phyloP scores from a whole-genome alignment of 495 filamentous ascomycete species.

The Neurospora sp. region DNA sequence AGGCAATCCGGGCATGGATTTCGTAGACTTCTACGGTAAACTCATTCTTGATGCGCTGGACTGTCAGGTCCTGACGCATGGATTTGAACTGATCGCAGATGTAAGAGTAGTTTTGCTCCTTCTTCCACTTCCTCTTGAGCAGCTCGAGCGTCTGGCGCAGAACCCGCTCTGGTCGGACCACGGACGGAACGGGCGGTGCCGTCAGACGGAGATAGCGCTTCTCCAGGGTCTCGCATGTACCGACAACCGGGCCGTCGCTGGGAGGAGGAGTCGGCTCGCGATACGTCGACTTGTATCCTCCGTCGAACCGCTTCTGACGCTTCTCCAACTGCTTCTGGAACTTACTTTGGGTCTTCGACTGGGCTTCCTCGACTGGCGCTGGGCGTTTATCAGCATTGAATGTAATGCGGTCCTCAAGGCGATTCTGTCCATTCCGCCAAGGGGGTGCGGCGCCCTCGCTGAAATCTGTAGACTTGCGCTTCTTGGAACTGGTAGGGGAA shows the following conservation, averaged over 20 bases:
- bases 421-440: constrained; percentile 61
- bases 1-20: constrained; percentile 91
- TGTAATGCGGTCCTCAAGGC: constrained; percentile 70
- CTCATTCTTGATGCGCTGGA: constrained; percentile 90
- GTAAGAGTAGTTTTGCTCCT: constrained; percentile 88
- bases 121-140: constrained; percentile 88
- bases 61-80: constrained; percentile 92
- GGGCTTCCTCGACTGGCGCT: constrained; percentile 31
- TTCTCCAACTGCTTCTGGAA: constrained; percentile 79
- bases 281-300: constrained; percentile 50
- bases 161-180: constrained; percentile 75
- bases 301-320: constrained; percentile 77
- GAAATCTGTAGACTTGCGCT: constrained; percentile 70
- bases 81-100: constrained; percentile 99
- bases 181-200: constrained; percentile 70
- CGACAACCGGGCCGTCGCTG: constrained; percentile 69
- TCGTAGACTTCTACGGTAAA: constrained; percentile 96
- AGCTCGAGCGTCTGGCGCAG: constrained; percentile 76
- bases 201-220: constrained; percentile 94
- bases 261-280: constrained; percentile 51
- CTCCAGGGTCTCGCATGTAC: constrained; percentile 73
- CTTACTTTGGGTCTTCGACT: constrained; percentile 59
- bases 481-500: constrained; percentile 36
- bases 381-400: constrained; percentile 49
- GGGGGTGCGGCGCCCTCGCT: constrained; percentile 45